Evolutionary conservation across 2,329 filamentous ascomycete genomes (phyloP), one percentile per base, ranked within the genome.

Genomic region (Penicillium sclerotigenum): DNA sequence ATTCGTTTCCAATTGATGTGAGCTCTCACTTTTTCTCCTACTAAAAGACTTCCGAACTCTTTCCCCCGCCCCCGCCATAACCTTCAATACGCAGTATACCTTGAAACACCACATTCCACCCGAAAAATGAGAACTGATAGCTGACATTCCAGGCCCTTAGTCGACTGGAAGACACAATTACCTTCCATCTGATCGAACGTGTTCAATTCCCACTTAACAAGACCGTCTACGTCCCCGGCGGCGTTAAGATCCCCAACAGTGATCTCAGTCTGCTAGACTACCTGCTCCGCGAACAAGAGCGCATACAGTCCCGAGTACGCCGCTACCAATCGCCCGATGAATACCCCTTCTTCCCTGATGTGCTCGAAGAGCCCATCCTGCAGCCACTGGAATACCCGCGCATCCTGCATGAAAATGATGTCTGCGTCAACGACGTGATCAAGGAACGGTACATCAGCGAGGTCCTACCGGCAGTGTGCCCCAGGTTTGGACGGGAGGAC

Each of bases 321-420:
- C 91, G 94, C 71, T 99, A 91, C 80, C 87, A 99, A 73, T 91
- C 91, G 0, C 94, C 94, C 37, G 94, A 99, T 80, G 94, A 99
- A 77, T 93, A 96, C 74, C 90, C 94, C 22, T 99, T 97, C 84
- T 99, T 97, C 79, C 90, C 91, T 1, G 83, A 89, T 29, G 87
- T 85, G 10, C 80, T 97, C 38, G 85, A 90, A 68, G 80, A 82
- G 53, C 90, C 93, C 26, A 89, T 99, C 59, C 84, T 99, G n/a
- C 87, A 89, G 65, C 89, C 91, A 9, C 82, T 99, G 64, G 75
- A 89, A 71, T 99, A 99, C 78, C 94, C 94, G 13, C 81, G 82
- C 69, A 91, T 99, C 69, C 83, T 99, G 49, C 88, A 97, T 75
- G 79, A 83, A 43, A 97, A 99, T 80, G 75, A 88, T 68, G 91